phyloP scores from a whole-genome alignment of 352 stramenopile species.

The Phytopythium boreale region DNA sequence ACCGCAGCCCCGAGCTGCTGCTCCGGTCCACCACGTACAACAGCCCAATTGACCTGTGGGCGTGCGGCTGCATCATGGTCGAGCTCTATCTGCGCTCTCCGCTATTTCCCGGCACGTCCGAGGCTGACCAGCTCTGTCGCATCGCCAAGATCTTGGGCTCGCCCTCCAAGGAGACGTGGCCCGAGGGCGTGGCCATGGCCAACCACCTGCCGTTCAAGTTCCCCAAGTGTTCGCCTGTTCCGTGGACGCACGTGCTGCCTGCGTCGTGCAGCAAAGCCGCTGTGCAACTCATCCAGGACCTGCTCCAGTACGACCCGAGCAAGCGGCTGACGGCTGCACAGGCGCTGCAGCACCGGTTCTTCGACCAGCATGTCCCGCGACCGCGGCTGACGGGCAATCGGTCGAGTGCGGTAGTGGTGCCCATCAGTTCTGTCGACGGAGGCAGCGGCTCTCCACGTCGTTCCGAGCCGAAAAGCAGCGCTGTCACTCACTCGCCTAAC shows the following conservation, averaged over 20 bases:
- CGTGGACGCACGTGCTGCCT: constrained; percentile 72
- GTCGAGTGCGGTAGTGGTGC: too few species aligned
- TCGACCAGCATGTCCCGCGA: constrained; percentile 62
- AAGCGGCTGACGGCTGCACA: constrained; percentile 84
- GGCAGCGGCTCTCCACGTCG: constrained; percentile 15
- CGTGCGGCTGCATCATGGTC: constrained; percentile 79
- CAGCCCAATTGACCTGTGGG: constrained; percentile 80
- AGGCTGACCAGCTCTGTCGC: constrained; percentile 96
- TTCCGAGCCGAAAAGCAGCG: constrained; percentile 12
- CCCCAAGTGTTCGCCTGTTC: constrained; percentile 78
- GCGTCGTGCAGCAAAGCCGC: constrained; percentile 55
- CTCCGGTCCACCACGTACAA: constrained; percentile 72
- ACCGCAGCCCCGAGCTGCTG: constrained; percentile 70
- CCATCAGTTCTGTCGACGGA: constrained; percentile 9
- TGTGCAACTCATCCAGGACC: constrained; percentile 83
- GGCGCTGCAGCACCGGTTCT: constrained; percentile 94
- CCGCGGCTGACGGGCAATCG: constrained; percentile 22
- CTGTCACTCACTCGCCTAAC: background rate
- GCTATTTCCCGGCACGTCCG: constrained; percentile 82
- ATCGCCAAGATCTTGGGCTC: constrained; percentile 92
- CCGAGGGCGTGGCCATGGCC: constrained; percentile 86
- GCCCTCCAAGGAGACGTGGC: constrained; percentile 88
- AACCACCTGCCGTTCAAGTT: constrained; percentile 92
- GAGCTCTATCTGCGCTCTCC: constrained; percentile 71
- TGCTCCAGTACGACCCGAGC: constrained; percentile 92